Evolutionary conservation across 2,329 filamentous ascomycete species (phyloP).

Genomic region (Penicillium sclerotiorum): DNA sequence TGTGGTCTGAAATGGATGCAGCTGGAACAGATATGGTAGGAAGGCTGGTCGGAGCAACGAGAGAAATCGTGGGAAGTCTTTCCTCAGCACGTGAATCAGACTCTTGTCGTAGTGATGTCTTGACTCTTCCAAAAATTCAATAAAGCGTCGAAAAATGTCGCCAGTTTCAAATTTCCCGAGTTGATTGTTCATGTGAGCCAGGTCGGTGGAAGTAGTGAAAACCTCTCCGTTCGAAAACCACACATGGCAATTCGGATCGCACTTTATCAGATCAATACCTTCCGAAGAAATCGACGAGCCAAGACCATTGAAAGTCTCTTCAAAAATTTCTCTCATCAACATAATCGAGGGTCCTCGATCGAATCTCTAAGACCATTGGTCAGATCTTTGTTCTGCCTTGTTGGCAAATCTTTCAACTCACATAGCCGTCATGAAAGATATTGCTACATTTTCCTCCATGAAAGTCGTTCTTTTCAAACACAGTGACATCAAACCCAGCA

Average conservation of each 20-base stretch:
- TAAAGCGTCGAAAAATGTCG: not conserved
- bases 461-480: not conserved
- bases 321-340: conserved; percentile 12
- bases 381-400: not conserved
- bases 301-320: conserved; percentile 9
- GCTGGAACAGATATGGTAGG: conserved; percentile 3
- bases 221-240: conserved; percentile 5
- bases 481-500: not conserved
- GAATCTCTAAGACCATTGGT: not conserved
- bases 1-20: conserved; percentile 9
- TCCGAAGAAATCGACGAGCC: conserved; percentile 5
- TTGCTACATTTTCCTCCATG: not conserved
- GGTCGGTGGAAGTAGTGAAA: conserved; percentile 6
- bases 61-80: not conserved
- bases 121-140: not conserved
- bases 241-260: conserved; percentile 11
- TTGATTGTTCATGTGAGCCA: not conserved
- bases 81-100: not conserved
- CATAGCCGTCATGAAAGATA: not conserved
- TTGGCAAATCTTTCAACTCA: not conserved
- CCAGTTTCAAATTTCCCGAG: not conserved
- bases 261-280: conserved; percentile 4
- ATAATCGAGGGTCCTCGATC: conserved; percentile 10
- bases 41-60: conserved; percentile 9
- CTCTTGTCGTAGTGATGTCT: not conserved